A percentile compares a stretch with the other conserved stretches of the same genome.
phyloP scores from a whole-genome alignment of 139 green algal species.

The Spirogloea muscicola region DNA sequence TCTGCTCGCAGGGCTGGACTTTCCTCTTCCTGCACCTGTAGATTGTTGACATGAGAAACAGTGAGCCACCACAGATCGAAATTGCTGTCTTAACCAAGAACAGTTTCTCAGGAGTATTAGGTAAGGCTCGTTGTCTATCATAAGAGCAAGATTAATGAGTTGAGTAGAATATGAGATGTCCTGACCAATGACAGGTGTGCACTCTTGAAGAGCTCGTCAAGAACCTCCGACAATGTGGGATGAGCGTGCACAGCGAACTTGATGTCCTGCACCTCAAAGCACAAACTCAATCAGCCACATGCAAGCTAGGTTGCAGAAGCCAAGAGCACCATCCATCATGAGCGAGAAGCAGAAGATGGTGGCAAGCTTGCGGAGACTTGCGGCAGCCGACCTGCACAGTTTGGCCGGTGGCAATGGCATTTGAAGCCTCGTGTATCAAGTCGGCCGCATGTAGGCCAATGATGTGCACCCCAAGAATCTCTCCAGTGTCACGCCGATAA shows the following conservation, averaged over 20 bases:
- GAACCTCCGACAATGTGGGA: conserved; percentile 92
- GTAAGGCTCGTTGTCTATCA: no score
- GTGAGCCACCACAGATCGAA: no score
- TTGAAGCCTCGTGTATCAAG: conserved; percentile 98
- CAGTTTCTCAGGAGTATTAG: no score
- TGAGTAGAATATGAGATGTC: no score
- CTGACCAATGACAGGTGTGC: conserved; percentile 39
- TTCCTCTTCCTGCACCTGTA: no score
- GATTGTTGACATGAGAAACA: no score
- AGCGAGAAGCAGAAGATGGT: no score
- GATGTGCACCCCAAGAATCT: conserved; percentile 84
- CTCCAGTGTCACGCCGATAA: conserved; percentile 83
- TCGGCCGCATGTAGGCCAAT: conserved; percentile 94
- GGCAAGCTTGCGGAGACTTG: no score
- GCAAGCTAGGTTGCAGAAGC: not conserved
- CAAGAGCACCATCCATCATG: no score
- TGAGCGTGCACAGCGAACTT: conserved; percentile 98
- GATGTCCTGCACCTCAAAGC: conserved; percentile 69
- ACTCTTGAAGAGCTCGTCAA: conserved; percentile 93
- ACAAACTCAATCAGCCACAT: not conserved
- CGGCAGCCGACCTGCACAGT: conserved; percentile 62
- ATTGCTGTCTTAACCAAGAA: no score
- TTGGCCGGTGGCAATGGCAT: conserved; percentile 85
- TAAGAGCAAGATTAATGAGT: no score
- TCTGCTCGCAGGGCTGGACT: no score